phyloP scores from a whole-genome alignment of 1,139 yeast genomes.

The Candida albicans region DNA sequence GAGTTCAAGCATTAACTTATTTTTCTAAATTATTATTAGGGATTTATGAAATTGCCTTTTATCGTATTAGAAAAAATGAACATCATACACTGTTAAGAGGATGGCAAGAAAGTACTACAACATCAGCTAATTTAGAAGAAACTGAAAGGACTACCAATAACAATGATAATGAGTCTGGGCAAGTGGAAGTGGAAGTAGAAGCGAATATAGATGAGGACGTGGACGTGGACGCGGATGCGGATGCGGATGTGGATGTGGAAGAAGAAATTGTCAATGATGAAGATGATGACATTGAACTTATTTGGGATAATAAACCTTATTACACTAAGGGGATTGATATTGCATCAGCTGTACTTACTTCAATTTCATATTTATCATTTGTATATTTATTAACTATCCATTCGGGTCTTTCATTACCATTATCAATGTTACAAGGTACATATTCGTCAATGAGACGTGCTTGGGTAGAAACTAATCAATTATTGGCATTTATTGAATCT shows the following conservation, averaged over 20 bases:
- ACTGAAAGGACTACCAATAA: too few relatives aligned
- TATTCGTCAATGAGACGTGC: slow-evolving; percentile 54
- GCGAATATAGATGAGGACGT: slow-evolving; percentile 19
- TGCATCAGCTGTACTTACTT: slow-evolving; percentile 42
- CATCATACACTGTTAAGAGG: background rate
- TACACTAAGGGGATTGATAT: slow-evolving; percentile 62
- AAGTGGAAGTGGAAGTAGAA: slow-evolving; percentile 52
- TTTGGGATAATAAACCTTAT: slow-evolving; percentile 73
- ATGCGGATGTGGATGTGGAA: slow-evolving; percentile 12
- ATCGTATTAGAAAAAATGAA: slow-evolving; percentile 16
- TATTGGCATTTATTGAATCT: slow-evolving; percentile 58
- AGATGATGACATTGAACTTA: slow-evolving; percentile 54
- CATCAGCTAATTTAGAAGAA: too few relatives aligned
- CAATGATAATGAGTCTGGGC: slow-evolving; percentile 18
- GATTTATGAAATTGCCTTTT: slow-evolving; percentile 52
- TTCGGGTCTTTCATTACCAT: slow-evolving; percentile 58
- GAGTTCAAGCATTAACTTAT: slow-evolving; percentile 53
- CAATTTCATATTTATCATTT: slow-evolving; percentile 32
- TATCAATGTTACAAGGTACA: slow-evolving; percentile 68
- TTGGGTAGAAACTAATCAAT: slow-evolving; percentile 50
- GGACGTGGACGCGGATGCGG: slow-evolving; percentile 10
- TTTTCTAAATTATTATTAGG: slow-evolving; percentile 53
- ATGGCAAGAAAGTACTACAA: too few relatives aligned
- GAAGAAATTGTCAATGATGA: slow-evolving; percentile 26
- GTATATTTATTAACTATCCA: slow-evolving; percentile 46